Evolutionary conservation across 768 basidiomycete genomes (phyloP), one percentile per base, ranked within the genome.

Genomic region (Paxillus involutus): DNA sequence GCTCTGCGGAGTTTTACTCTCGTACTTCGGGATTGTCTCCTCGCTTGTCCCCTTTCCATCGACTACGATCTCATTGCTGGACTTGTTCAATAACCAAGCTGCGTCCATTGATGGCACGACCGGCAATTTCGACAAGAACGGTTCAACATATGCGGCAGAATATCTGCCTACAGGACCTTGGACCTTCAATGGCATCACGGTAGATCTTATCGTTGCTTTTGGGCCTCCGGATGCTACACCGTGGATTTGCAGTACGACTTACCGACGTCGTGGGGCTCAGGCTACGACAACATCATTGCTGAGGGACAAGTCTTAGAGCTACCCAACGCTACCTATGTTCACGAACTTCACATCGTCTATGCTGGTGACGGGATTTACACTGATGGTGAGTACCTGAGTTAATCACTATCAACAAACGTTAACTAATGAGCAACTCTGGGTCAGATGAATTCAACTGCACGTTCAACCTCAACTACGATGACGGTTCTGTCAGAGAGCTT

Each of bases 261-360:
- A 17, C 79, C 79, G 16, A 44, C 60, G 8, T 47, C 59, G 1
- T 79, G 80, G 77, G 77, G 77, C n/a, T 39, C 43, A 11, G 60
- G 52, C 8, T 40, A 66, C 16, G 80, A 83, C 56, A 83, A 83
- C 51, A 65, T 80, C 24, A 61, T 81, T 29, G 70, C 77, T 14
- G 55, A 73, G 7, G 72, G 73, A 2, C 81, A 83, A 53, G 62
- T 73, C 4, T 47, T 82, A 12, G 53, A 64, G 6, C 63, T 77
- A 17, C 49, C 61, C 8, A 48, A 63, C 0, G 61, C 68, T n/a
- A 72, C 71, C 0, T 71, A 63, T 54, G 68, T 74, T 1, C 81
- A 82, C 53, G 72, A 81, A 53, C 60, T 83, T 24, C 78, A 81
- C 52, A 68, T 80, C 47, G 56, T 81, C 11, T 81, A 81, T 57